These are phyloP conservation scores for Phaffomyces thermotolerans DNA, from an alignment of 805 yeast species.

Conservation along the genomic window DNA sequence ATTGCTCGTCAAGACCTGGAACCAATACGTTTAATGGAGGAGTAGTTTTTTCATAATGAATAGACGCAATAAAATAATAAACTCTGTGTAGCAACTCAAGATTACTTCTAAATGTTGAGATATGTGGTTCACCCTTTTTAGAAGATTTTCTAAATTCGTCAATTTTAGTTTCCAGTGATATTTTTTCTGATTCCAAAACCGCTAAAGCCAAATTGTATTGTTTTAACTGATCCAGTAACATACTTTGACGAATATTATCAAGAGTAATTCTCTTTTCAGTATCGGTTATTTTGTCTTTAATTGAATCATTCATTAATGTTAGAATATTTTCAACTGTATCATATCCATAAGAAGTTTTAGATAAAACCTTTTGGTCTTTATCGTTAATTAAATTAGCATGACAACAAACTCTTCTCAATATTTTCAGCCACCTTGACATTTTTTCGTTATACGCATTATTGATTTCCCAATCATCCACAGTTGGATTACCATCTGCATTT, in stretches of 20 bases:
- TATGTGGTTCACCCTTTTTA: conserved; percentile 14
- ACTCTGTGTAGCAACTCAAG: conserved; percentile 64
- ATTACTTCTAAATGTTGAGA: conserved; percentile 32
- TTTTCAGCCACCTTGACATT: conserved; percentile 65
- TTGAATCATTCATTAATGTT: conserved; percentile 51
- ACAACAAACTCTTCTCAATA: conserved; percentile 73
- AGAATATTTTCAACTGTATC: conserved; percentile 65
- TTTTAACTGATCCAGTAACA: conserved; percentile 51
- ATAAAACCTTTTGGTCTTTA: background rate
- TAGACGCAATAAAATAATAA: conserved; percentile 70
- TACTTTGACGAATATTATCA: conserved; percentile 54
- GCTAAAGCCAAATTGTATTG: conserved; percentile 44
- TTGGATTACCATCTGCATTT: conserved; percentile 38
- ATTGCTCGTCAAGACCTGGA: conserved; percentile 18
- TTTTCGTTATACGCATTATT: conserved; percentile 30
- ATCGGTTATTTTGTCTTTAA: conserved; percentile 40
- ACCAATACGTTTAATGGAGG: conserved; percentile 25
- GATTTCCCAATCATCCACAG: conserved; percentile 39
- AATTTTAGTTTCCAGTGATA: conserved; percentile 9
- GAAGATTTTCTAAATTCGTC: conserved; percentile 7
- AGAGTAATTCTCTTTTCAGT: conserved; percentile 42
- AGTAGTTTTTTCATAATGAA: conserved; percentile 50
- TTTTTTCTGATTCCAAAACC: conserved; percentile 33
- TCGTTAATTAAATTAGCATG: conserved; percentile 48
- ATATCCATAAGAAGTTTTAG: conserved; percentile 10